Evolutionary conservation across 1,284 basidiomycete species (phyloP).

Genomic region (Lentinus polychrous): DNA sequence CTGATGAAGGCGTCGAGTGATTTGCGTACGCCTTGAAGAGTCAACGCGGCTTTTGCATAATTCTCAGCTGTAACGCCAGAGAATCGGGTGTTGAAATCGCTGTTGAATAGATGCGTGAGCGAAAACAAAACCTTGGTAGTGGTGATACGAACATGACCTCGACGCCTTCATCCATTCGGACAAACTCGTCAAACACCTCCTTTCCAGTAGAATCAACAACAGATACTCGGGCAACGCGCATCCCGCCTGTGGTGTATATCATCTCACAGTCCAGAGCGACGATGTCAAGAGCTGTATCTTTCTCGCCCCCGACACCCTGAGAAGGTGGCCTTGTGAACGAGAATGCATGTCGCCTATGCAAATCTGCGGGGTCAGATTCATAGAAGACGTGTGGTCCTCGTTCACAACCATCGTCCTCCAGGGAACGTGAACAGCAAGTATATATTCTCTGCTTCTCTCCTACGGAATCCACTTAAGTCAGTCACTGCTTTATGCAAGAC

Average conservation of each 20-base stretch:
- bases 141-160: slow-evolving; percentile 60
- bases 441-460: slow-evolving; percentile 62
- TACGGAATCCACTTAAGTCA: slow-evolving; percentile 20
- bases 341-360: slow-evolving; percentile 75
- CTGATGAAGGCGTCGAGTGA: slow-evolving; percentile 68
- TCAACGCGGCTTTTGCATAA: slow-evolving; percentile 48
- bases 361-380: slow-evolving; percentile 57
- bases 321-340: slow-evolving; percentile 35
- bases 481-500: slow-evolving; percentile 6
- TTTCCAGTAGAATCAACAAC: slow-evolving; percentile 72
- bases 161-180: slow-evolving; percentile 73
- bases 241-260: slow-evolving; percentile 86
- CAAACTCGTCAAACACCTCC: slow-evolving; percentile 75
- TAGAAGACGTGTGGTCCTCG: slow-evolving; percentile 74
- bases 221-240: slow-evolving; percentile 82
- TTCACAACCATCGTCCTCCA: slow-evolving; percentile 56
- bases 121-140: neutral
- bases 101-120: slow-evolving; percentile 23
- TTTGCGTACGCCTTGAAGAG: slow-evolving; percentile 59
- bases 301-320: neutral
- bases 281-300: slow-evolving; percentile 53
- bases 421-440: slow-evolving; percentile 58
- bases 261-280: slow-evolving; percentile 90
- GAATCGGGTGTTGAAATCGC: slow-evolving; percentile 87
- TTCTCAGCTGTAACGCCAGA: slow-evolving; percentile 73